phyloP scores from a whole-genome alignment of 169 alveolate species.

The Plasmodium blacklocki region DNA sequence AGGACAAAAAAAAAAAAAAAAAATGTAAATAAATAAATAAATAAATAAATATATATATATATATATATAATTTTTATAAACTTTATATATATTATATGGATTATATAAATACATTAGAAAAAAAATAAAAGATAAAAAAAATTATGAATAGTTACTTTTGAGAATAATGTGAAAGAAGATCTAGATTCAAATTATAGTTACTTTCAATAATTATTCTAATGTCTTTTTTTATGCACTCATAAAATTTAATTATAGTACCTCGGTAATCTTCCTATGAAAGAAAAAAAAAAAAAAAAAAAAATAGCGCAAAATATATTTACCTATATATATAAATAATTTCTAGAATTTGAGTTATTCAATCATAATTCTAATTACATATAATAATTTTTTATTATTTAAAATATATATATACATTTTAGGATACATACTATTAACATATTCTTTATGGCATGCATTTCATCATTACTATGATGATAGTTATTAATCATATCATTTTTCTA shows the following conservation, averaged over 20 bases:
- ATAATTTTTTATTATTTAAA: not conserved
- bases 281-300: conserved; percentile 1
- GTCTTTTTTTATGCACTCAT: conserved; percentile 67
- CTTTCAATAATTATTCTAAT: conserved; percentile 32
- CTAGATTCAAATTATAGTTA: conserved; percentile 31
- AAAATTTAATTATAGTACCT: conserved; percentile 35
- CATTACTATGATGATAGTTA: conserved; percentile 12
- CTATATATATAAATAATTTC: no score
- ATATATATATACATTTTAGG: conserved; percentile 5
- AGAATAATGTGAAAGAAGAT: conserved; percentile 42
- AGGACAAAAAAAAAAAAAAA: conserved; percentile 13
- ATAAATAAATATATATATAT: not conserved
- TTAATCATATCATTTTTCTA: conserved; percentile 18
- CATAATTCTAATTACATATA: not conserved
- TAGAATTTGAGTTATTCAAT: no score
- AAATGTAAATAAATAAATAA: not conserved
- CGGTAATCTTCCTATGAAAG: conserved; percentile 60
- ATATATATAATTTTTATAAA: no score
- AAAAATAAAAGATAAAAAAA: not conserved
- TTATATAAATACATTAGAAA: not conserved
- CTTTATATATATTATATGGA: not conserved
- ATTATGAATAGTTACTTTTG: conserved; percentile 29
- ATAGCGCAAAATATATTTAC: not conserved
- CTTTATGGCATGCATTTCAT: conserved; percentile 21
- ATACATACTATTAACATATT: conserved; percentile 63